These are phyloP conservation scores for Pseudonitzschia delicatissima DNA, from an alignment of 108 stramenopile species.

Conservation along the genomic window DNA sequence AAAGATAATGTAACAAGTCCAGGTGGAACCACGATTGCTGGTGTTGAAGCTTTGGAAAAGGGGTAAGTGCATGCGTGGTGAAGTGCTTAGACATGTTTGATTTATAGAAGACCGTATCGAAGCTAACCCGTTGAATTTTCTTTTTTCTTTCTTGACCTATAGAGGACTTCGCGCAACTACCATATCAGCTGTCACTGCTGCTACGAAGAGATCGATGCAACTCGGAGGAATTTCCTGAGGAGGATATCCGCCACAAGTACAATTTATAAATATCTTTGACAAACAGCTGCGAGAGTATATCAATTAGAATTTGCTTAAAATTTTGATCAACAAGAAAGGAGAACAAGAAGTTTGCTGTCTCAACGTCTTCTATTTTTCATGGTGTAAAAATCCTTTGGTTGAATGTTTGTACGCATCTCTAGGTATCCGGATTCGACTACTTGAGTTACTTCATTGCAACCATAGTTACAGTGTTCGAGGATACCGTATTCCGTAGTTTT, in stretches of 20 bases:
- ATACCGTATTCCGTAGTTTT: no score
- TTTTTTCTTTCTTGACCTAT: slow-evolving; percentile 8
- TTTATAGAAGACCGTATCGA: no score
- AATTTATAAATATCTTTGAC: slow-evolving; percentile 57
- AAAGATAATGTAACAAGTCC: slow-evolving; percentile 91
- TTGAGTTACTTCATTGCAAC: no score
- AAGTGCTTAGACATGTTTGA: neutral
- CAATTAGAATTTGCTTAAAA: no score
- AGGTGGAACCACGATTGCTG: slow-evolving; percentile 95
- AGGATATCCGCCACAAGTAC: slow-evolving; percentile 63
- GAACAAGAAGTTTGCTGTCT: no score
- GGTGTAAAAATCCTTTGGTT: no score
- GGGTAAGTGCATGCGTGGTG: slow-evolving; percentile 44
- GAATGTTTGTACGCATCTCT: no score
- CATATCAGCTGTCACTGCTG: slow-evolving; percentile 71
- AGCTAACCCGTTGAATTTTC: neutral
- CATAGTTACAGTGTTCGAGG: no score
- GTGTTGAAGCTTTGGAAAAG: slow-evolving; percentile 88
- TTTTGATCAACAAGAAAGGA: no score
- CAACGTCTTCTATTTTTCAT: no score
- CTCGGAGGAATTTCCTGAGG: slow-evolving; percentile 66
- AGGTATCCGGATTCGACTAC: no score
- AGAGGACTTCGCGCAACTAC: slow-evolving; percentile 70
- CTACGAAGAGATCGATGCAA: slow-evolving; percentile 75
- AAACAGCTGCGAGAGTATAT: no score